phyloP scores from a whole-genome alignment of 768 basidiomycete species.

The Holtermannia corniformis region DNA sequence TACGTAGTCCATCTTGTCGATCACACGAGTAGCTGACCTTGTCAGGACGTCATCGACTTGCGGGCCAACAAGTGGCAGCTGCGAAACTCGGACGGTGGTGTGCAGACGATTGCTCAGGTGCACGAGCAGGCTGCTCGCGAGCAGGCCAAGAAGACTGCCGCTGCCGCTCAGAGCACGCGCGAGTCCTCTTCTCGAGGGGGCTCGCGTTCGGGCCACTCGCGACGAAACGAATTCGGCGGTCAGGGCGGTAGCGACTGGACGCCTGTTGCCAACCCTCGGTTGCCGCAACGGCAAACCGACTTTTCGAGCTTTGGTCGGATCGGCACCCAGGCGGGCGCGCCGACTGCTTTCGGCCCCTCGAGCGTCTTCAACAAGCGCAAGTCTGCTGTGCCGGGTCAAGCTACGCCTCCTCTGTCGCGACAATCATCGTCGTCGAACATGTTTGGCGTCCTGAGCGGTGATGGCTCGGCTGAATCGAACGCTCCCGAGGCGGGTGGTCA shows the following conservation, averaged over 20 bases:
- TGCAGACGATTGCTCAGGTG: constrained; percentile 77
- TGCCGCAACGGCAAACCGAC: constrained; percentile 39
- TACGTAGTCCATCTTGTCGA: constrained; percentile 41
- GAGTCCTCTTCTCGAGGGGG: constrained; percentile 80
- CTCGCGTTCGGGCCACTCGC: constrained; percentile 73
- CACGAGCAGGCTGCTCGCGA: constrained; percentile 75
- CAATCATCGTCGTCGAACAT: constrained; percentile 73
- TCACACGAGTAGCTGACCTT: not conserved
- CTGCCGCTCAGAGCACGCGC: constrained; percentile 55
- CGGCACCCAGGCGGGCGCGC: constrained; percentile 49
- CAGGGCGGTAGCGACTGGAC: constrained; percentile 72
- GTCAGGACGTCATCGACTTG: constrained; percentile 83
- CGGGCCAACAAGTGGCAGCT: constrained; percentile 72
- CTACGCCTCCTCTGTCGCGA: constrained; percentile 60
- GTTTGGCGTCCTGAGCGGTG: constrained; percentile 75
- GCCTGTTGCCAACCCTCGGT: constrained; percentile 56
- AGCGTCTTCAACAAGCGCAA: constrained; percentile 74
- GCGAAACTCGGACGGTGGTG: constrained; percentile 63
- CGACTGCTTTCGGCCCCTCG: constrained; percentile 62
- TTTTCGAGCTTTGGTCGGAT: constrained; percentile 30
- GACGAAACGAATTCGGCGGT: constrained; percentile 48
- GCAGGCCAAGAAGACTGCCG: constrained; percentile 48
- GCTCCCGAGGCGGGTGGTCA: constrained; percentile 48
- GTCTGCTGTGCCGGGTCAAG: constrained; percentile 51
- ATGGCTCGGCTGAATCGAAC: constrained; percentile 42